Evolutionary conservation across 2,329 filamentous ascomycete genomes (phyloP).

Genomic region (Aspergillus puulaauensis): DNA sequence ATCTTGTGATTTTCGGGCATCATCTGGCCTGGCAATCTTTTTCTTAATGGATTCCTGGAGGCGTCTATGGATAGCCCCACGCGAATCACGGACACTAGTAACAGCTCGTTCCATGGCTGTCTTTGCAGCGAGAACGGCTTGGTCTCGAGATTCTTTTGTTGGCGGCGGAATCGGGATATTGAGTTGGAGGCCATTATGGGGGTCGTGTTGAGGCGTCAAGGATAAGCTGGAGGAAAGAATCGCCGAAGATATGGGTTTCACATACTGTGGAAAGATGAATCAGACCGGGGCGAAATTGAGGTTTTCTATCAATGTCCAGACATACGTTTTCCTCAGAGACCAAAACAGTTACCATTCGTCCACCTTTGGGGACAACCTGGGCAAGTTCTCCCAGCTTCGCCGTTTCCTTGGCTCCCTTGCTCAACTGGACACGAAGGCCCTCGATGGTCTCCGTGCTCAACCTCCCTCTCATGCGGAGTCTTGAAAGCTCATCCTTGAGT

Average conservation of each 20-base stretch:
- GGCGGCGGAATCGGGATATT: constrained; percentile 47
- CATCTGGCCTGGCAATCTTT: constrained; percentile 45
- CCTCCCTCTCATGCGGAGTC: constrained; percentile 61
- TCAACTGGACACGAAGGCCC: constrained; percentile 58
- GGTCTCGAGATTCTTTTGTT: constrained; percentile 47
- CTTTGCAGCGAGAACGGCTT: constrained; percentile 41
- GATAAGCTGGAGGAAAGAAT: constrained; percentile 44
- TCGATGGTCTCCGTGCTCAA: constrained; percentile 65
- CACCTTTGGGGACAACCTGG: constrained; percentile 65
- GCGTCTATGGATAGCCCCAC: constrained; percentile 46
- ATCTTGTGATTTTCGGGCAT: constrained; percentile 46
- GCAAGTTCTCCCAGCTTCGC: constrained; percentile 62
- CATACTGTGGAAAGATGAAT: constrained; percentile 31
- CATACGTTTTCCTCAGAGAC: constrained; percentile 64
- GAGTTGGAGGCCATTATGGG: constrained; percentile 45
- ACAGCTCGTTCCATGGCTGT: constrained; percentile 45
- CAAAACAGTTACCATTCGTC: constrained; percentile 60
- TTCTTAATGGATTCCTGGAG: constrained; percentile 46
- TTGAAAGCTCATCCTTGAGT: constrained; percentile 61
- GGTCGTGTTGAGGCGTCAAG: constrained; percentile 43
- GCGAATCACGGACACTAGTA: constrained; percentile 41
- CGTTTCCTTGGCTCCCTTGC: constrained; percentile 52
- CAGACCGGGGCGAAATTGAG: neutral
- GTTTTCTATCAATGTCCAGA: constrained; percentile 11
- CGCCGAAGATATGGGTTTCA: constrained; percentile 46